Base-by-base conservation (phyloP, 2,329 filamentous ascomycete species). In the Dendryphion nanum region DNA sequence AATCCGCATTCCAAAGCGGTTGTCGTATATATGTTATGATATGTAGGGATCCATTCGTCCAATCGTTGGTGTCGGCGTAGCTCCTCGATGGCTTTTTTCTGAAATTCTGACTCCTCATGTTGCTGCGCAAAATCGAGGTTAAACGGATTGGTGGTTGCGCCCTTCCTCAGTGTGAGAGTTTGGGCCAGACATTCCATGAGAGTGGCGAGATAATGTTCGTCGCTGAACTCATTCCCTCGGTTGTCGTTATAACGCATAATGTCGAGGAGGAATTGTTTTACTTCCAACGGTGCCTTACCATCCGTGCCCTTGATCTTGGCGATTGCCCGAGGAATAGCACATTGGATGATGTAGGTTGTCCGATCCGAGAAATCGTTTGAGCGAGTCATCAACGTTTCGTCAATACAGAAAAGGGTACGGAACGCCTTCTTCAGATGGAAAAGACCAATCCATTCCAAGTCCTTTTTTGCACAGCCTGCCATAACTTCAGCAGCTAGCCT, bases 201-300 rank as follows among this genome's bases (percentile, higher is more conserved):
- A 16, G 78, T 85, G 6, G 89, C 82, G 37, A 98, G 81, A 59
- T 96, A 98, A 55, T 87, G 83, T 45, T 90, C 85, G 56, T 98
- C 94, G 4, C 90, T 95, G 58, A 81, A 94, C 34, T 83, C 72
- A 53, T 98, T 98, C 43, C 86, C 85, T 2, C 86, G 83, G 59
- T 98, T 98, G 67, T 98, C 90, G 59, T 98, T 98, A 70, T 89
- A 91, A 33, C 86, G 84, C 21, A 98, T 73, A 59, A 94, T 86
- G 51, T 96, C 89, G 16, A 95, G 78, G 33, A 98, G 79, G 63
- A 96, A 95, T 26, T 80, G 78, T 40, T 90, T 86, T 4, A 89
- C 89, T 36, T 83, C 75, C 56, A 84, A 74, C 0, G 91, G 90
- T 37, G 89, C 90, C 53, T 81, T 85, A 24, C 89, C 86, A 38